Percentiles rank a stretch among this genome's conserved stretches.
Conservation (phyloP, 768 basidiomycete genomes). For the Asterophora parasitica region DNA sequence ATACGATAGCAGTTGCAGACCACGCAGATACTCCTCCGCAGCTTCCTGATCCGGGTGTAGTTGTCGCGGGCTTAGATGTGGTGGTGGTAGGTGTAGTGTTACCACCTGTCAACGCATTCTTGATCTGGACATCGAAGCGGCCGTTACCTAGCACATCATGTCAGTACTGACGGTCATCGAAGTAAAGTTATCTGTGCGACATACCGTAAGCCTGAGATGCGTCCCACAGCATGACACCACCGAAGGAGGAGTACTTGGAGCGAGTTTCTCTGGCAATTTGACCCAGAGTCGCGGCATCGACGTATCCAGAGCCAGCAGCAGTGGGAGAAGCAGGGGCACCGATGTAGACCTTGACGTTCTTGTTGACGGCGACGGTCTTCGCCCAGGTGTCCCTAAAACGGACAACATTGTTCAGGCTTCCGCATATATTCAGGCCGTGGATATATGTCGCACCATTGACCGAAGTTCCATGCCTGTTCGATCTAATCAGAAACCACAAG, state of each 20-base stretch:
- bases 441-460: constrained; percentile 29
- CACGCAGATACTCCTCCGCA: constrained; percentile 42
- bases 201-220: constrained; percentile 37
- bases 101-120: constrained; percentile 32
- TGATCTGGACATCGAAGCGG: constrained; percentile 37
- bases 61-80: constrained; percentile 19
- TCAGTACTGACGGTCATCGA: neutral
- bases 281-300: constrained; percentile 37
- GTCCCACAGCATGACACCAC: constrained; percentile 46
- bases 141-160: constrained; percentile 27
- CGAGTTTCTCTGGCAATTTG: constrained; percentile 36
- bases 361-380: constrained; percentile 46
- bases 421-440: neutral
- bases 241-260: constrained; percentile 47
- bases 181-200: constrained; percentile 6
- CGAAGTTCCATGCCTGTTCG: constrained; percentile 43
- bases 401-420: neutral
- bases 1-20: constrained; percentile 31
- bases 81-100: constrained; percentile 16
- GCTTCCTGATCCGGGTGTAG: constrained; percentile 20
- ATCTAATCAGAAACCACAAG: neutral
- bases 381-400: constrained; percentile 49
- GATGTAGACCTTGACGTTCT: constrained; percentile 50
- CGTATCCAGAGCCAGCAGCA: constrained; percentile 52
- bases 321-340: constrained; percentile 48